Evolutionary conservation across 2,329 filamentous ascomycete species (phyloP), one percentile per base, ranked within the genome.

Genomic region (Hymenoscyphus infarciens): DNA sequence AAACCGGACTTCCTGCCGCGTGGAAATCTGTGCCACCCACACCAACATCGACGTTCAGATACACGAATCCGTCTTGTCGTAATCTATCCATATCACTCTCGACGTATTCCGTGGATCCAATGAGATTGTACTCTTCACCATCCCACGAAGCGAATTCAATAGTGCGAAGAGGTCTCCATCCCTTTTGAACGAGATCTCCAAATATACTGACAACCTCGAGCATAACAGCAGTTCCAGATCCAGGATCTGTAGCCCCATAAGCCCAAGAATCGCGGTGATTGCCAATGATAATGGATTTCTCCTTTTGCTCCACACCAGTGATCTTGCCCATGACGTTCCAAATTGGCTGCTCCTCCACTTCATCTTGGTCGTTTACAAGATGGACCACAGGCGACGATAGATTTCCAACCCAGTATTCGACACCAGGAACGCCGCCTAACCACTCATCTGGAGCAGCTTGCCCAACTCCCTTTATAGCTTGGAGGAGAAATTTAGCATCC

Each of bases 131-230:
- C 75, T 94, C 92, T 69, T 89, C 89, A 3, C 86, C 95, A 75
- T 99, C 95, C 95, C 95, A 99, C 38, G 91, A 97, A 72, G 93
- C 92, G 75, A 99, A 98, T 74, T 96, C 90, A 67, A 99, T 96
- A 3, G 92, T 96, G n/a, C 95, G 88, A 16, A 96, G 81, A 1
- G 95, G 95, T 29, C 90, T 84, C 95, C 95, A 99, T 60, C 93
- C 94, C 62, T 87, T 84, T 16, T 81, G 77, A 25, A 87, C 81
- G 16, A 98, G 83, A 66, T 91, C 86, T 49, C 92, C 92, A 70
- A 99, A 91, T 57, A 97, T 87, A 54, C 90, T 87, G 25, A 90
- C 87, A 63, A 98, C 82, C 77, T 99, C 95, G 60, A 98, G 83
- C 82, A 99, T 89, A 49, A 98, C 83, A 5, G 94, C 94, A 0